Evolutionary conservation across 768 basidiomycete genomes (phyloP).

Genomic region (Tricholoma furcatifolium): DNA sequence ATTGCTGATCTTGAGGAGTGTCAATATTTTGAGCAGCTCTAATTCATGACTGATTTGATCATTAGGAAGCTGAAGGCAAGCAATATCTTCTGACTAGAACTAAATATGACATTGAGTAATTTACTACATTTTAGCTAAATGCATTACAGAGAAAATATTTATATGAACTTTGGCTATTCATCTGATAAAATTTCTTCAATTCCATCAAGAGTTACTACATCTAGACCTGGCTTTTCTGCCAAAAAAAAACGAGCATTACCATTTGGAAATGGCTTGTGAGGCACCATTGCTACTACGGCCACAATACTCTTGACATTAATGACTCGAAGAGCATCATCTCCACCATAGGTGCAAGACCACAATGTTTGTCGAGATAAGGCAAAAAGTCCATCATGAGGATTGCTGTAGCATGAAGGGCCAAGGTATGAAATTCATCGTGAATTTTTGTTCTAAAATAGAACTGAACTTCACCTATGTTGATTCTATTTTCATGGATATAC

Average conservation of each 20-base stretch:
- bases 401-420: not conserved
- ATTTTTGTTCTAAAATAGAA: not conserved
- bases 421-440: not conserved
- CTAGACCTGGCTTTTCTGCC: constrained; percentile 4
- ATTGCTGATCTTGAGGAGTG: constrained; percentile 51
- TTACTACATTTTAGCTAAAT: too few species aligned
- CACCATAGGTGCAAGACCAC: constrained; percentile 5
- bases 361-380: not conserved
- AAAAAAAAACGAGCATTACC: not conserved
- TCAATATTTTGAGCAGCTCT: constrained; percentile 34
- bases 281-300: constrained; percentile 1
- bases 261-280: not conserved
- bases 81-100: too few species aligned
- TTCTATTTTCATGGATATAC: not conserved
- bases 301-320: constrained; percentile 1
- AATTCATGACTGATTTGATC: not conserved
- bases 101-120: too few species aligned
- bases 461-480: not conserved
- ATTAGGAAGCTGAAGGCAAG: not conserved
- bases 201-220: not conserved
- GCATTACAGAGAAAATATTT: too few species aligned
- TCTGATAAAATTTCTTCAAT: not conserved
- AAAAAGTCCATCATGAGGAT: not conserved
- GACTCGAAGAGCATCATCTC: not conserved
- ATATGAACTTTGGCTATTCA: too few species aligned